Conservation (phyloP, 192 early-diverging fungal species). For the Backusella luteola region DNA sequence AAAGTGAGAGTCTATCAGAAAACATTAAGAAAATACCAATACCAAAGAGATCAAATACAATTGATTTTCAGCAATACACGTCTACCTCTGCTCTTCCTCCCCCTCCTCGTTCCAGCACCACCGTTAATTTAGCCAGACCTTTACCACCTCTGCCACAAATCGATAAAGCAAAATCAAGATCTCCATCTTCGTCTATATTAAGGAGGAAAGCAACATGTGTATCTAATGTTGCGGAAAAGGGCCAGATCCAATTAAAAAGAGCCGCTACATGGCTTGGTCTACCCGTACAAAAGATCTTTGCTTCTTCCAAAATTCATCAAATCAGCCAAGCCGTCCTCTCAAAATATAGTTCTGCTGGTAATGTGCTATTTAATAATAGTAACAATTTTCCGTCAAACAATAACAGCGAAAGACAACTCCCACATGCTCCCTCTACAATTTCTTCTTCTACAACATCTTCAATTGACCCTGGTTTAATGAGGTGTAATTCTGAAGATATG, state of each 20-base stretch:
- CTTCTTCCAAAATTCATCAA: background rate
- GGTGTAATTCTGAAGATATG: background rate
- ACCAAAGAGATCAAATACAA: background rate
- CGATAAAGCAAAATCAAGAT: background rate
- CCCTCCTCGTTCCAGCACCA: background rate
- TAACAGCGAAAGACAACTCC: background rate
- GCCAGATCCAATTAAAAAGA: slow-evolving; percentile 9
- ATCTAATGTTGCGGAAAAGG: background rate
- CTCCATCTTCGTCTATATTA: background rate
- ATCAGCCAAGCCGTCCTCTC: background rate
- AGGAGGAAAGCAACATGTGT: background rate
- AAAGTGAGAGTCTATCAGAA: background rate
- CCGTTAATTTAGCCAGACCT: background rate
- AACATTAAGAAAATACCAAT: background rate
- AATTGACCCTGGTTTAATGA: too few relatives aligned
- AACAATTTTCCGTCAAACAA: background rate
- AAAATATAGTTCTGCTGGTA: background rate
- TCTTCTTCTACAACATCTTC: background rate
- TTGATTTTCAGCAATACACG: background rate
- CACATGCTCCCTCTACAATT: background rate
- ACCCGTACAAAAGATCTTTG: slow-evolving; percentile 1
- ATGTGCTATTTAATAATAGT: background rate
- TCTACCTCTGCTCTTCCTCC: background rate
- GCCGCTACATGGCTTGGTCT: slow-evolving; percentile 8
- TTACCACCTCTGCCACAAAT: background rate